These are phyloP conservation scores for Fagus sylvatica DNA, from an alignment of 306 rosid species.

Conservation along the genomic window DNA sequence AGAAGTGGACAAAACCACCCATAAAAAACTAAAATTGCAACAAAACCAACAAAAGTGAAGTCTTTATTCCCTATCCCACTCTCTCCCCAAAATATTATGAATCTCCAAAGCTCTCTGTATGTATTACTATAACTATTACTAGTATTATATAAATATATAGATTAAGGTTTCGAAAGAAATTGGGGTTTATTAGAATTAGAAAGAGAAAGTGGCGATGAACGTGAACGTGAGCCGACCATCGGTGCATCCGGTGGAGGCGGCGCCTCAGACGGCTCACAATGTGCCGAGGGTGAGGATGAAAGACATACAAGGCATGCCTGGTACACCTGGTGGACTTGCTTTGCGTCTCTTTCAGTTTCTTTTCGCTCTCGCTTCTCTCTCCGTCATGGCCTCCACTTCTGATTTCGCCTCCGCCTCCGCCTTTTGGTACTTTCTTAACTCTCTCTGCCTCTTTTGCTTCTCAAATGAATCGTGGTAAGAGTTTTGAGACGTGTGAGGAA, in stretches of 20 bases:
- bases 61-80: no score
- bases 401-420: conserved; percentile 43
- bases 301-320: conserved; percentile 52
- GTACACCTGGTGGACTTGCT: conserved; percentile 37
- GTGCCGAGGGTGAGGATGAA: conserved; percentile 38
- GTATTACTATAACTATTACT: no score
- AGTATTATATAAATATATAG: no score
- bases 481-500: no score
- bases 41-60: no score
- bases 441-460: neutral
- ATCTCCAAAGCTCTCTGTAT: no score
- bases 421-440: conserved; percentile 28
- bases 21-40: no score
- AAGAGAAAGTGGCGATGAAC: neutral
- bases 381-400: conserved; percentile 37
- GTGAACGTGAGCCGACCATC: conserved; percentile 48
- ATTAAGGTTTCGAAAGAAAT: neutral
- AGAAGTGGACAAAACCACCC: no score
- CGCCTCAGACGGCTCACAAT: conserved; percentile 23
- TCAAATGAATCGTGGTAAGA: no score
- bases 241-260: conserved; percentile 51
- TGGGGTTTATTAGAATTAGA: no score
- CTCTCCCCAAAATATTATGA: no score
- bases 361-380: conserved; percentile 34
- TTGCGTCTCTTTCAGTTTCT: conserved; percentile 41